phyloP scores from a whole-genome alignment of 1,284 basidiomycete species.

The Somion occarium region DNA sequence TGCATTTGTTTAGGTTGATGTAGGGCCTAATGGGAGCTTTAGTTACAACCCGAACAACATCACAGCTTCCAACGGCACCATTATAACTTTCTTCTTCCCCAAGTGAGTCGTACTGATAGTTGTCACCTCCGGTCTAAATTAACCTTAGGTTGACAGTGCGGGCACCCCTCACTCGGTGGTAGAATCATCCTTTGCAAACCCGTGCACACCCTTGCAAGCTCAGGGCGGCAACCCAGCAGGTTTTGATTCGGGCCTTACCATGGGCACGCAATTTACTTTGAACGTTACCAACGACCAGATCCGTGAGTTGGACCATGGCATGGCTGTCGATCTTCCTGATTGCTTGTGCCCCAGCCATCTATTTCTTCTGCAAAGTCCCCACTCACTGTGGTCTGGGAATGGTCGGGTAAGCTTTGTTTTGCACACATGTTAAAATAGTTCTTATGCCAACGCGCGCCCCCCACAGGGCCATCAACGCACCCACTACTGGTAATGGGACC shows the following conservation, averaged over 20 bases:
- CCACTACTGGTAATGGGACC: slow-evolving; percentile 42
- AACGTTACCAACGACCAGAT: slow-evolving; percentile 9
- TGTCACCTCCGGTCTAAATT: slow-evolving; percentile 2
- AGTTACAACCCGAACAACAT: slow-evolving; percentile 42
- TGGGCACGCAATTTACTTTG: slow-evolving; percentile 7
- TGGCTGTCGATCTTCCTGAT: not conserved
- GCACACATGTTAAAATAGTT: not conserved
- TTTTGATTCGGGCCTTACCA: slow-evolving; percentile 13
- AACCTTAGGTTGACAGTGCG: not conserved
- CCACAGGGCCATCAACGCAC: slow-evolving; percentile 54
- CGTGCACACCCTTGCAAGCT: slow-evolving; percentile 11
- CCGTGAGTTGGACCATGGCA: slow-evolving; percentile 1
- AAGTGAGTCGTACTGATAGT: slow-evolving; percentile 29
- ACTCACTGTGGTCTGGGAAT: slow-evolving; percentile 54
- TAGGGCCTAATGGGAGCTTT: slow-evolving; percentile 35
- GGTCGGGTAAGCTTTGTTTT: slow-evolving; percentile 41
- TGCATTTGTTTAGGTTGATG: slow-evolving; percentile 36
- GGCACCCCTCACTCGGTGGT: slow-evolving; percentile 11
- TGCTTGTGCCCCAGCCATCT: slow-evolving; percentile 42
- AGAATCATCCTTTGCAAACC: slow-evolving; percentile 9
- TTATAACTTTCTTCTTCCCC: slow-evolving; percentile 52
- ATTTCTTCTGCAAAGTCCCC: slow-evolving; percentile 60
- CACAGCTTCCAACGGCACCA: slow-evolving; percentile 42
- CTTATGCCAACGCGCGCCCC: not conserved
- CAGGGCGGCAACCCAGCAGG: not conserved